These are phyloP conservation scores for Hemisphaericaspora xylofermentans DNA, from an alignment of 1,139 yeast species.

Conservation along the genomic window DNA sequence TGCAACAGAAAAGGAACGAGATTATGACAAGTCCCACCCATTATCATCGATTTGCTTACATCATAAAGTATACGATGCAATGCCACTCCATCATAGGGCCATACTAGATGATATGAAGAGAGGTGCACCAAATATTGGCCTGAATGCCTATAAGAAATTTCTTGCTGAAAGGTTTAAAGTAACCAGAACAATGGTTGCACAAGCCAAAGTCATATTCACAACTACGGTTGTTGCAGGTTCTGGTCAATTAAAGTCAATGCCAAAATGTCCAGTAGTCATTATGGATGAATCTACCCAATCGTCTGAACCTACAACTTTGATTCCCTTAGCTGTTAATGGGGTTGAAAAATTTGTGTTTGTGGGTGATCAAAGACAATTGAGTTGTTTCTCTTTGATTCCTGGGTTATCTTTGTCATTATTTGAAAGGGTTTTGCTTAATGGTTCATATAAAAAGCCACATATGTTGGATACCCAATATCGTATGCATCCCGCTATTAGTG, in stretches of 20 bases:
- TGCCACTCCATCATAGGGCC: conserved; percentile 46
- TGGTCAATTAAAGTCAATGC: conserved; percentile 53
- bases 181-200: conserved; percentile 38
- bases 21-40: conserved; percentile 55
- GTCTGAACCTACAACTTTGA: conserved; percentile 66
- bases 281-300: conserved; percentile 68
- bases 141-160: conserved; percentile 46
- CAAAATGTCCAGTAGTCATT: conserved; percentile 62
- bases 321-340: conserved; percentile 68
- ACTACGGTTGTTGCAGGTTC: conserved; percentile 76
- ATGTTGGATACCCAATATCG: conserved; percentile 74
- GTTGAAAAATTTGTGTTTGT: conserved; percentile 68
- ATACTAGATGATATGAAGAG: conserved; percentile 41
- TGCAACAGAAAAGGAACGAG: conserved; percentile 59
- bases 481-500: conserved; percentile 68
- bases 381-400: conserved; percentile 66
- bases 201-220: conserved; percentile 68
- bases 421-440: conserved; percentile 57
- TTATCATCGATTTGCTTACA: conserved; percentile 62
- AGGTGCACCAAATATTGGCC: conserved; percentile 28
- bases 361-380: conserved; percentile 68
- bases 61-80: conserved; percentile 52
- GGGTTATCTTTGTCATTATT: conserved; percentile 57
- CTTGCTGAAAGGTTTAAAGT: conserved; percentile 41
- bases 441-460: conserved; percentile 56